These are phyloP conservation scores for Mallotus nudiflorus DNA, from an alignment of 345 rosid genomes.

Conservation along the genomic window DNA sequence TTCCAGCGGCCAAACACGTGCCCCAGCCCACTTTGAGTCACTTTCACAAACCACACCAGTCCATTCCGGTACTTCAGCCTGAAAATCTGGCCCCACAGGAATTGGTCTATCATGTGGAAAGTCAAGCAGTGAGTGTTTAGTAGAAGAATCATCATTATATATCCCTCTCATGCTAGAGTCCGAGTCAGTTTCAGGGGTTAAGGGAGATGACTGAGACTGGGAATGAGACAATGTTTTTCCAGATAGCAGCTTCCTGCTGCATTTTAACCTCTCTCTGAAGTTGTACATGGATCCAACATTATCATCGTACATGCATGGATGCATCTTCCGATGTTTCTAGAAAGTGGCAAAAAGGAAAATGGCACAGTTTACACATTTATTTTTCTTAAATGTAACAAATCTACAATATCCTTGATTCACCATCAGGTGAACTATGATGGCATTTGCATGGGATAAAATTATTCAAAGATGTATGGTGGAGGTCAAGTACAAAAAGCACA, in stretches of 20 bases:
- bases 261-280: slow-evolving; percentile 60
- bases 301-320: slow-evolving; percentile 76
- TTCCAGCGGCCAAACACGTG: slow-evolving; percentile 66
- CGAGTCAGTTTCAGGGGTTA: slow-evolving; percentile 27
- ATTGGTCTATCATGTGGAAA: slow-evolving; percentile 34
- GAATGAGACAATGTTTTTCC: slow-evolving; percentile 26
- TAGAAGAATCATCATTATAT: slow-evolving; percentile 22
- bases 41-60: slow-evolving; percentile 45
- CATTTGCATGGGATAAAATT: not conserved
- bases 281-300: slow-evolving; percentile 61
- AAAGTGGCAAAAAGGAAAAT: slow-evolving; percentile 15
- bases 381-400: not conserved
- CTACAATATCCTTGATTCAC: not conserved
- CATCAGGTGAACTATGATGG: not conserved
- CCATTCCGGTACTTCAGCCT: slow-evolving; percentile 80
- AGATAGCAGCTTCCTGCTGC: slow-evolving; percentile 25
- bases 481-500: no score
- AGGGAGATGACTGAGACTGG: slow-evolving; percentile 26
- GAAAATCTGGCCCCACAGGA: slow-evolving; percentile 62
- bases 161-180: slow-evolving; percentile 19
- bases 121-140: slow-evolving; percentile 37
- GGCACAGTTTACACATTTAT: slow-evolving; percentile 10
- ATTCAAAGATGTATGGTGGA: not conserved
- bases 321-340: slow-evolving; percentile 77
- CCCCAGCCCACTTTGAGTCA: slow-evolving; percentile 79